Evolutionary conservation across 306 rosid genomes (phyloP).

Genomic region (Cucurbita ficifolia): DNA sequence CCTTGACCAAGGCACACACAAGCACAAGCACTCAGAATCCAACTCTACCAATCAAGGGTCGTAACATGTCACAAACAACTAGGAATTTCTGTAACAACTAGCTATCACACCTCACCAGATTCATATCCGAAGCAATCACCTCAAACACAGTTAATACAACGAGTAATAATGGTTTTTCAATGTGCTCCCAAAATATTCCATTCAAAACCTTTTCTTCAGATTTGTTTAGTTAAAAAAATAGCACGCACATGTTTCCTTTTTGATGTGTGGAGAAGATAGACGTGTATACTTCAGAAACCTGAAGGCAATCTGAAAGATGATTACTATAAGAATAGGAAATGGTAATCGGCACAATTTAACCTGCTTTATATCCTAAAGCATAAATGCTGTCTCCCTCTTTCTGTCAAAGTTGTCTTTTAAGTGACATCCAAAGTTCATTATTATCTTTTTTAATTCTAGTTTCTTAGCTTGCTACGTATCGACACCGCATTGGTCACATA

Average conservation of each 20-base stretch:
- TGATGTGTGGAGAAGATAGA: background rate
- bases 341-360: background rate
- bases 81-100: background rate
- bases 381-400: conserved; percentile 4
- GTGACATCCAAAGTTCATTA: background rate
- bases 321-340: background rate
- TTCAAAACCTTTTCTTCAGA: background rate
- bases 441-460: background rate
- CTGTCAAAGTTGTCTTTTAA: background rate
- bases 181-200: background rate
- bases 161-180: background rate
- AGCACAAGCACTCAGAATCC: background rate
- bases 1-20: background rate
- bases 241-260: background rate
- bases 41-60: background rate
- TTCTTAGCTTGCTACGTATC: background rate
- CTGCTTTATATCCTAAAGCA: background rate
- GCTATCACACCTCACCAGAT: background rate
- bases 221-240: background rate
- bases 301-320: background rate
- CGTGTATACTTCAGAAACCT: background rate
- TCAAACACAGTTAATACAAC: background rate
- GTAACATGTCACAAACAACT: background rate
- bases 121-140: background rate
- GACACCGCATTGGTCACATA: background rate